phyloP scores from a whole-genome alignment of 768 basidiomycete genomes.

The Lentinus tigrinus region DNA sequence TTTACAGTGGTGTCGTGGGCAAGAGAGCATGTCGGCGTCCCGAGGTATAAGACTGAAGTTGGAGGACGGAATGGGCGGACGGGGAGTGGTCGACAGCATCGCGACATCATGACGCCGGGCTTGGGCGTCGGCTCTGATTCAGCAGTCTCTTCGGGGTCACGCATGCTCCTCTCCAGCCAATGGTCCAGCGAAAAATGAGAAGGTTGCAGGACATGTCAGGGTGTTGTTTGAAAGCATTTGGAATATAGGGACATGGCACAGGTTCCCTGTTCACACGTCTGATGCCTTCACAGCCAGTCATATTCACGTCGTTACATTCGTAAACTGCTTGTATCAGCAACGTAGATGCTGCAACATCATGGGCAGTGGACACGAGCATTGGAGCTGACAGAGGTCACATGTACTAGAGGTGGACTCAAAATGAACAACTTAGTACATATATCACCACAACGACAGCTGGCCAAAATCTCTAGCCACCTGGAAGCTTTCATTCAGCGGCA shows the following conservation, averaged over 20 bases:
- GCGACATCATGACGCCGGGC: slow-evolving; percentile 13
- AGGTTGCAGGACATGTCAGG: not conserved
- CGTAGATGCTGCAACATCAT: not conserved
- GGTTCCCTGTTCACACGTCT: slow-evolving; percentile 3
- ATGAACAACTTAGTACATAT: too few relatives aligned
- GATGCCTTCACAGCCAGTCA: not conserved
- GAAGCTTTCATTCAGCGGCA: too few relatives aligned
- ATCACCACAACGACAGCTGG: too few relatives aligned
- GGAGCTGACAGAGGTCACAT: not conserved
- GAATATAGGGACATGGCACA: slow-evolving; percentile 11
- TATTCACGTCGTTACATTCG: not conserved
- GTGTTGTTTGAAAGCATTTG: slow-evolving; percentile 4
- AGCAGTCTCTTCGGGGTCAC: slow-evolving; percentile 14
- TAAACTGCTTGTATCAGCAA: not conserved
- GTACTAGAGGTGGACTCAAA: not conserved
- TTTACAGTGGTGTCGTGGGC: not conserved
- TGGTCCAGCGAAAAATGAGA: not conserved
- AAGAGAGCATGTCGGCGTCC: slow-evolving; percentile 11
- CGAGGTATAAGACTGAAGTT: slow-evolving; percentile 3
- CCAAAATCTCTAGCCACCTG: too few relatives aligned
- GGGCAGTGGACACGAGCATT: too few relatives aligned
- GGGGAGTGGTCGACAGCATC: slow-evolving; percentile 17
- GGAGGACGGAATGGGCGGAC: slow-evolving; percentile 13
- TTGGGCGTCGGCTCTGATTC: slow-evolving; percentile 11
- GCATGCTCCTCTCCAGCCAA: slow-evolving; percentile 2